Evolutionary conservation across 2,329 filamentous ascomycete genomes (phyloP).

Genomic region (Microcyclospora tardicrescens): DNA sequence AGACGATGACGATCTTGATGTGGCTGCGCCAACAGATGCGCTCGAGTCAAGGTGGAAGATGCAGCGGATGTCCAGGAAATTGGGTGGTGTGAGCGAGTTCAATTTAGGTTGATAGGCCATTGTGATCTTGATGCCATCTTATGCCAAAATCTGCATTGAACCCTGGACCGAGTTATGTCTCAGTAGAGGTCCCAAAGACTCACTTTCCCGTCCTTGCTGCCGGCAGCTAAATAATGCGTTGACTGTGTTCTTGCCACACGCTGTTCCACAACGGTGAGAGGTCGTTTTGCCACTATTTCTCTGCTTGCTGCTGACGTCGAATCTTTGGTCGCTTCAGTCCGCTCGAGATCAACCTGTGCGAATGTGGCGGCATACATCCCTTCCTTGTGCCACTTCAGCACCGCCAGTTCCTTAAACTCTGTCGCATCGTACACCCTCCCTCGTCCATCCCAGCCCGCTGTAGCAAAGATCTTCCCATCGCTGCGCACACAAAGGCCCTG

Average conservation of each 20-base stretch:
- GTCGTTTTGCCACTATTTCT: conserved; percentile 3
- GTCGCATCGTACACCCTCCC: conserved; percentile 66
- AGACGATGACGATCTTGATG: conserved; percentile 17
- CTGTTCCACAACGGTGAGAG: conserved; percentile 21
- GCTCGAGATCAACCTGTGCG: conserved; percentile 25
- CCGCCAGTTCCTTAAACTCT: conserved; percentile 74
- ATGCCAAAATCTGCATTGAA: not conserved
- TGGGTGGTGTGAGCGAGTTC: conserved; percentile 43
- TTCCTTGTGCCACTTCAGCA: conserved; percentile 86
- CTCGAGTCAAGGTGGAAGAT: conserved; percentile 40
- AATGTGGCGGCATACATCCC: conserved; percentile 77
- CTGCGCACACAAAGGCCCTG: conserved; percentile 65
- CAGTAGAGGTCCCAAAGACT: conserved; percentile 88
- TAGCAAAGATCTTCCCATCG: conserved; percentile 74
- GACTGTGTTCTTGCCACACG: conserved; percentile 44
- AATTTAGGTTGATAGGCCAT: conserved; percentile 37
- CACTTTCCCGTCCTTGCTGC: conserved; percentile 89
- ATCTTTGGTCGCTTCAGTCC: not conserved
- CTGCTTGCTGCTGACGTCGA: not conserved
- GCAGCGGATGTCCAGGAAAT: conserved; percentile 38
- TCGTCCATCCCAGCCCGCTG: conserved; percentile 81
- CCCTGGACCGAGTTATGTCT: not conserved
- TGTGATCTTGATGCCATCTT: conserved; percentile 7
- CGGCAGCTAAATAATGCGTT: conserved; percentile 80
- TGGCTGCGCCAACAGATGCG: conserved; percentile 22